Evolutionary conservation across 306 rosid genomes (phyloP), one percentile per base, ranked within the genome.

Genomic region (Rosa rugosa): DNA sequence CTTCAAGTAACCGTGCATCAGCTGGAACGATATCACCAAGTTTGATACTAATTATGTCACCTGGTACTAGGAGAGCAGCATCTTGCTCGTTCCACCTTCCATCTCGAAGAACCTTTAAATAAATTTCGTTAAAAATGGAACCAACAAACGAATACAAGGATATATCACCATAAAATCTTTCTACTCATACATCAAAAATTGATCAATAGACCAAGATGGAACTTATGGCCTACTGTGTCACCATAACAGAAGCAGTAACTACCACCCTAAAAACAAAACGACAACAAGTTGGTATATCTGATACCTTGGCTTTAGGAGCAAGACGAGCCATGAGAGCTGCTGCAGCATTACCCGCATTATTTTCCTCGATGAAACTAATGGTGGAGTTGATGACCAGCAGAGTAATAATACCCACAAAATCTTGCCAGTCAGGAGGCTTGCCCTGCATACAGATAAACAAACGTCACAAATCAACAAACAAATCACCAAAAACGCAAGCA

Each of bases 321-420:
- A 96, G 96, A 56, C 97, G 89, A 81, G 99, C 99, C 99, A 96
- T 96, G 76, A 96, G 99, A 65, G 99, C 96, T 1, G 99, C 99
- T 0, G 99, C 99, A 5, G 99, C 99, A 79, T 96, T 96, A 72
- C 99, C 99, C 0, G 98, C 99, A 81, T 96, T 96, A 86, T 96
- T 93, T 75, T 96, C 99, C 85, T 96, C 99, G 2, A 96, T 90
- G 83, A 96, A 96, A 93, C 99, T 96, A 53, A 93, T 96, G 22
- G 98, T 96, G 12, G 99, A 96, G 85, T 96, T 96, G 85, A 96
- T 96, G 79, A 96, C 0, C 83, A 96, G 97, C 76, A 96, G 89
- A 36, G 91, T 92, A 60, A 96, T 96, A 79, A 96, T 93, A 53
- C 99, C 99, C 79, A 96, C 99, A 83, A 96, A 96, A 59, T 96